Base-by-base conservation (phyloP, 305 asterid species). In the Coffea humblotiana region DNA sequence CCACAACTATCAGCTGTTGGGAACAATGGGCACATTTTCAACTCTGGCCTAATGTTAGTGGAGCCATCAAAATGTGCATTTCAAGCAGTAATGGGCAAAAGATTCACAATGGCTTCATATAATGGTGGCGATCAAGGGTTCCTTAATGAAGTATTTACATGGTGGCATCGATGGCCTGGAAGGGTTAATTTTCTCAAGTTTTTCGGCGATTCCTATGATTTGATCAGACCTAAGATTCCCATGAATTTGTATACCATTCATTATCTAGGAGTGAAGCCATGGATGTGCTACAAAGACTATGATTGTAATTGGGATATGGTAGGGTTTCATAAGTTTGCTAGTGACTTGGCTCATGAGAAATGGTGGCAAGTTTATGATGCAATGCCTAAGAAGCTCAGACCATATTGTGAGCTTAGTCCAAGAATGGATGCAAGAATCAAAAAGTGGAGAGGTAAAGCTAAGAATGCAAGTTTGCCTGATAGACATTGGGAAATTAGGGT, bases 61-160 rank as follows among this genome's bases (percentile, higher is more conserved):
- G 98, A 93, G 89, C 98, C 98, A 27, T 92, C 97, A 1, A 81
- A 80, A 29, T 94, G 98, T 84, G 74, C 88, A 8, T 94, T 89
- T 63, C 75, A 85, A 64, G 61, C 83, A 9, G 79, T 92, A 40
- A 85, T 89, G 90, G 29, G 82, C 80, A 85, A 88, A 74, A 89
- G 91, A 83, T 64, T 49, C 81, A 86, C 76, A 47, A 90, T 90
- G 45, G 85, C 68, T 10, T 89, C 98, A 2, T 93, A 95, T 85
- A 95, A 95, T 27, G 98, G 98, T 0, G 98, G 98, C 1, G 98
- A 95, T 80, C 98, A 95, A 82, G 98, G 98, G 25, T 95, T 89
- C 79, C 76, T 93, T 13, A 95, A 93, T 74, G 97, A 95, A 80
- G 81, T 92, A 81, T 95, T 90, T 27, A 61, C 61, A 7, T 95